phyloP scores from a whole-genome alignment of 2,329 filamentous ascomycete species.

The Zymoseptoria crescenta region DNA sequence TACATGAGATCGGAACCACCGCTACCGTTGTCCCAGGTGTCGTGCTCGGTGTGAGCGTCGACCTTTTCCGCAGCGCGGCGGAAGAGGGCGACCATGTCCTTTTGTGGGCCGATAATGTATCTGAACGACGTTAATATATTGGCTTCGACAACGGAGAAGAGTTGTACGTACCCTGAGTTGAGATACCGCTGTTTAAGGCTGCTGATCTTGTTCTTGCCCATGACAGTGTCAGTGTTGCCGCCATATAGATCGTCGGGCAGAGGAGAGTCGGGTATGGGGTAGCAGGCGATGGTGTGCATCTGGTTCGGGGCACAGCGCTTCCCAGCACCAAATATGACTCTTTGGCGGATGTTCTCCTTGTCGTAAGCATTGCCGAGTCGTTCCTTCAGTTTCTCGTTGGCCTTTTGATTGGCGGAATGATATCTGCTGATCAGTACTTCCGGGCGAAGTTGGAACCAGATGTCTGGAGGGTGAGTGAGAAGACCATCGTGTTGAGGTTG shows the following conservation, averaged over 20 bases:
- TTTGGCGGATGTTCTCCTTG: constrained; percentile 31
- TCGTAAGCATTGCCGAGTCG: constrained; percentile 32
- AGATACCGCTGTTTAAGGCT: constrained; percentile 19
- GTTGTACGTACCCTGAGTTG: constrained; percentile 13
- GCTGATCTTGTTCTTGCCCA: constrained; percentile 31
- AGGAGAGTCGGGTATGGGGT: constrained; percentile 44
- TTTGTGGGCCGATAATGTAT: constrained; percentile 19
- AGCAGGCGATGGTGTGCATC: constrained; percentile 41
- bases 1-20: constrained; percentile 20
- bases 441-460: constrained; percentile 21
- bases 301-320: constrained; percentile 45
- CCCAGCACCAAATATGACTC: constrained; percentile 48
- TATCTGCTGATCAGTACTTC: constrained; percentile 20
- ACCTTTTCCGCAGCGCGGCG: constrained; percentile 18
- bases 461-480: constrained; percentile 8
- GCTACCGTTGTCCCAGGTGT: constrained; percentile 21
- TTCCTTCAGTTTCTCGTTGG: constrained; percentile 41
- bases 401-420: constrained; percentile 16
- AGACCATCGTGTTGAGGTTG: neutral
- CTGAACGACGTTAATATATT: neutral
- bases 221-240: constrained; percentile 22
- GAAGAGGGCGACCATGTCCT: constrained; percentile 20
- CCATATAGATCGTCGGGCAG: constrained; percentile 43
- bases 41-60: constrained; percentile 11
- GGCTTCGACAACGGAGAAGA: neutral